These are phyloP conservation scores for Saprolegnia parasitica DNA, from an alignment of 352 stramenopile species.

Conservation along the genomic window DNA sequence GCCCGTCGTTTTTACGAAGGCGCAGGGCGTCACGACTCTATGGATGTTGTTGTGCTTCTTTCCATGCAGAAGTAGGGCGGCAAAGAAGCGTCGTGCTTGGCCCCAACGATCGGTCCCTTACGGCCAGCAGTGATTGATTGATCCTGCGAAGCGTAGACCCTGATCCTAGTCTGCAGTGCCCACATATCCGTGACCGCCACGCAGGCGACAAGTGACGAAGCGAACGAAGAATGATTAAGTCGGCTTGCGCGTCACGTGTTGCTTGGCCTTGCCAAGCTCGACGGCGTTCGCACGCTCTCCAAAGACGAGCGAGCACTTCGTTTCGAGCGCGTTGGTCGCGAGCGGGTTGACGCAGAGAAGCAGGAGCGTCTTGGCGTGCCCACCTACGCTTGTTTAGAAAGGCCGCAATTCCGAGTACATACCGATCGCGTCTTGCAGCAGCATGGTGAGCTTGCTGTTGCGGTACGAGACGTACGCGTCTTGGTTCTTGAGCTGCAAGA, in stretches of 20 bases:
- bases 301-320: slow-evolving; percentile 29
- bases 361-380: slow-evolving; percentile 29
- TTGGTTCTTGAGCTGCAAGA: slow-evolving; percentile 58
- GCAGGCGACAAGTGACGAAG: no score
- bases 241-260: not conserved
- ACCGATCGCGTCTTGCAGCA: slow-evolving; percentile 56
- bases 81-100: no score
- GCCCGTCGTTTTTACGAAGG: no score
- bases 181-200: no score
- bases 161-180: not conserved
- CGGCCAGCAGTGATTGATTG: no score
- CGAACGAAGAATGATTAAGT: not conserved
- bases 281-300: slow-evolving; percentile 25
- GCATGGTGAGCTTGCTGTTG: slow-evolving; percentile 81
- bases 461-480: slow-evolving; percentile 81
- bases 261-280: slow-evolving; percentile 28
- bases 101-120: no score
- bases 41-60: no score
- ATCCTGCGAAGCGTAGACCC: not conserved
- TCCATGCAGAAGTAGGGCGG: no score
- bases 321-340: slow-evolving; percentile 5
- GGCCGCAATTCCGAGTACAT: not conserved
- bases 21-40: no score
- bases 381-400: slow-evolving; percentile 7
- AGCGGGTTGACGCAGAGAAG: slow-evolving; percentile 27